phyloP scores from a whole-genome alignment of 169 alveolate genomes.

The Neospora caninum region DNA sequence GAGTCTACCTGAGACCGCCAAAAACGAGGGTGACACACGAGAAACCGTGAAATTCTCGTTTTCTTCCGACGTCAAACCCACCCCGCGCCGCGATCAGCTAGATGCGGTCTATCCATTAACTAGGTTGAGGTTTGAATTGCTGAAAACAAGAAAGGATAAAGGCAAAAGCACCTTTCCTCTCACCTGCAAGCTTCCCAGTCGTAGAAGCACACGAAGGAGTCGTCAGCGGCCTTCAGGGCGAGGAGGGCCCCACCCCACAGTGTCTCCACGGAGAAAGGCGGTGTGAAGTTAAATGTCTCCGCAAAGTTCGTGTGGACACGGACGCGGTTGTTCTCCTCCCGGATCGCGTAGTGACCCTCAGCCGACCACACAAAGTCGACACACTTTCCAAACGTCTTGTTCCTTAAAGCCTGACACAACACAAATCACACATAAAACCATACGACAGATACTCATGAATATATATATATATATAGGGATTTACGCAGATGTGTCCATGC shows the following conservation, averaged over 20 bases:
- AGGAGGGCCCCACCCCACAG: slow-evolving; percentile 88
- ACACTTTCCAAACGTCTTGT: slow-evolving; percentile 94
- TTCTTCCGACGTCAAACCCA: too few species aligned
- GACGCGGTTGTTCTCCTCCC: slow-evolving; percentile 85
- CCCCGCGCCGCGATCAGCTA: too few species aligned
- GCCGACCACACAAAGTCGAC: slow-evolving; percentile 93
- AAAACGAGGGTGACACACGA: too few species aligned
- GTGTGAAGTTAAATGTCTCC: slow-evolving; percentile 82
- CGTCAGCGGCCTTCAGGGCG: slow-evolving; percentile 84
- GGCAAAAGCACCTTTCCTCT: too few species aligned
- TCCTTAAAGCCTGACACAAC: slow-evolving; percentile 81
- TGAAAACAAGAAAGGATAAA: too few species aligned
- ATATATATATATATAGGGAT: background rate
- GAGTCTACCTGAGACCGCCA: too few species aligned
- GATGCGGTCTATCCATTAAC: too few species aligned
- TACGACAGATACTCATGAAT: background rate
- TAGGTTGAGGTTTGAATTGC: too few species aligned
- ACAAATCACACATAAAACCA: background rate
- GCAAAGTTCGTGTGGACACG: slow-evolving; percentile 82
- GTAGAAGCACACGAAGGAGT: slow-evolving; percentile 89
- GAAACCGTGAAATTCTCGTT: too few species aligned
- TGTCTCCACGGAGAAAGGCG: slow-evolving; percentile 86
- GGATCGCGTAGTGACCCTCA: slow-evolving; percentile 95
- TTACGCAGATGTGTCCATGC: too few species aligned
- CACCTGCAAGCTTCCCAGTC: slow-evolving; percentile 92